phyloP scores from a whole-genome alignment of 192 early-diverging fungal species.

The Diversispora epigaea region DNA sequence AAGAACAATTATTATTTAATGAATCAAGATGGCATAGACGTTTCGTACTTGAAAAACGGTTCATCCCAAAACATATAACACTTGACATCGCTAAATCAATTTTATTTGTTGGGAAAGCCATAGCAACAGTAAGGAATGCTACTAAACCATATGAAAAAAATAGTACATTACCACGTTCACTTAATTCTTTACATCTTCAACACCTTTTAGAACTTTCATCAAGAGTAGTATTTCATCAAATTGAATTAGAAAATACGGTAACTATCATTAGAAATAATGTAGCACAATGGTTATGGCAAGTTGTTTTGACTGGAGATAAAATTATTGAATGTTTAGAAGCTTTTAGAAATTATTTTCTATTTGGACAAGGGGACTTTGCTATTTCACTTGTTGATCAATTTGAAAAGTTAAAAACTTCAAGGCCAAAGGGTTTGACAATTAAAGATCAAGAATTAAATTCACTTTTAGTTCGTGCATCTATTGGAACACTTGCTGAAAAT shows the following conservation, averaged over 20 bases:
- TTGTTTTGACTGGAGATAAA: constrained; percentile 65
- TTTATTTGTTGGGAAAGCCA: constrained; percentile 68
- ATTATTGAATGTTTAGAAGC: constrained; percentile 57
- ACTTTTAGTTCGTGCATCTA: constrained; percentile 38
- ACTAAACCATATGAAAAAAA: constrained; percentile 31
- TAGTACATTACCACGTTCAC: constrained; percentile 32
- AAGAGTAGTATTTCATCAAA: constrained; percentile 39
- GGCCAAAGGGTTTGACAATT: constrained; percentile 18
- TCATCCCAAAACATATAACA: constrained; percentile 58
- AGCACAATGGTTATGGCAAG: constrained; percentile 61
- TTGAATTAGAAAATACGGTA: constrained; percentile 47
- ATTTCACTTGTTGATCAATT: constrained; percentile 56
- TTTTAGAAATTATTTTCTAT: constrained; percentile 59
- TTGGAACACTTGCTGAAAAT: constrained; percentile 46
- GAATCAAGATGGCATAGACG: constrained; percentile 48
- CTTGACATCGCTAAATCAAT: constrained; percentile 53
- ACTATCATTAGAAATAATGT: constrained; percentile 53
- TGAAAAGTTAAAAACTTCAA: constrained; percentile 39
- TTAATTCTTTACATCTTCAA: constrained; percentile 24
- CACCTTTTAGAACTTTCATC: constrained; percentile 32
- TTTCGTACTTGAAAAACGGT: constrained; percentile 45
- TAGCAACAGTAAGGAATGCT: constrained; percentile 52
- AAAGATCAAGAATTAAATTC: constrained; percentile 44
- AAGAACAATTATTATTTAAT: constrained; percentile 16
- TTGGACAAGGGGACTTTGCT: constrained; percentile 64